Evolutionary conservation across 805 yeast genomes (phyloP), one percentile per base, ranked within the genome.

Genomic region (Lipomyces orientalis): DNA sequence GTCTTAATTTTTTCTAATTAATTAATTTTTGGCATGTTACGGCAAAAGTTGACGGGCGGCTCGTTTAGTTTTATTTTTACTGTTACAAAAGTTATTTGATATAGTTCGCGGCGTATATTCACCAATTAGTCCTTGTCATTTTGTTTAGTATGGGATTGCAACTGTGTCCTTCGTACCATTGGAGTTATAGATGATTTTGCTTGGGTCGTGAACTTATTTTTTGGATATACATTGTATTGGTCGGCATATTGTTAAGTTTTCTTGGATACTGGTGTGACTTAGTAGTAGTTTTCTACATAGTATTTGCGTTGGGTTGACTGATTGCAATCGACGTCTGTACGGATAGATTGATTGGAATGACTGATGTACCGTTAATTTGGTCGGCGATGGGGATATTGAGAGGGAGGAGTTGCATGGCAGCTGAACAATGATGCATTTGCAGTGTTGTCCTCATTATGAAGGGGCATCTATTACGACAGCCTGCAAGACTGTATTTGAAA

Each of bases 181-280:
- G 37, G 58, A 31, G 58, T 22, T 55, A 16, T 33, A 54, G 22
- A 2, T 55, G 12, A 12, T 31, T 56, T 34, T 19, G n/a, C n/a
- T 16, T 34, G 43, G 29, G 8, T 31, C 8, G 9, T 22, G 37
- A 33, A 12, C 33, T 56, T 54, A 12, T 34, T 19, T 35, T 19
- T 35, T 10, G 35, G 49, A 14, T 25, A 25, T 49, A 3, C 22
- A 22, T 58, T 31, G 9, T n/a, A 39, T 39, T 58, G 37, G 34
- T 25, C n/a, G 35, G 60, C 60, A 39, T 58, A 55, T 7, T 7
- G 31, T 58, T 58, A 22, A 22, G 6, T 16, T 33, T 56, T 56
- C 22, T 43, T 19, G 49, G n/a, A 43, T 43, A 16, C 49, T 19
- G n/a, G 49, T 43, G 49, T 43, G 49, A 43, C n/a, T n/a, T 19